Conservation (phyloP, 2,329 filamentous ascomycete genomes). For the Apiospora saccharicola region DNA sequence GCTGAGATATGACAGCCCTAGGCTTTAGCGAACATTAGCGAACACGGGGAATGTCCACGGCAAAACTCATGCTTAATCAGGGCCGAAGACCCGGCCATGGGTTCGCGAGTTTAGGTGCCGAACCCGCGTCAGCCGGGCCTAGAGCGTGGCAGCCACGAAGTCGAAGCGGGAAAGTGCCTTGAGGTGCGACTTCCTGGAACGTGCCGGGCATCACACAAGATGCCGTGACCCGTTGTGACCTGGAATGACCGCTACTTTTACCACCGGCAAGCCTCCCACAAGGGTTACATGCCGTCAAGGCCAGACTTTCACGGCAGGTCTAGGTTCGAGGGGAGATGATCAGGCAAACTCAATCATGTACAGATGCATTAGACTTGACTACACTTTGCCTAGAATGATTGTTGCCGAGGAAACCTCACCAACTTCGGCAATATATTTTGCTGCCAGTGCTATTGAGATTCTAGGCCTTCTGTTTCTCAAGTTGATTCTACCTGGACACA, state of each 20-base stretch:
- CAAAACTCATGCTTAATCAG: not conserved
- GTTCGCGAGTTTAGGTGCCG: not conserved
- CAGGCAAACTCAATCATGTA: not conserved
- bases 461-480: not conserved
- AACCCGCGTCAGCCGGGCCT: not conserved
- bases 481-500: not conserved
- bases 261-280: not conserved
- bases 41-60: not conserved
- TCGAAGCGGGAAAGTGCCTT: not conserved
- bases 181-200: not conserved
- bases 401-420: conserved; percentile 8
- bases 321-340: not conserved
- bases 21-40: too few species aligned
- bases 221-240: conserved; percentile 19
- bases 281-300: not conserved
- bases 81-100: not conserved
- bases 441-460: not conserved
- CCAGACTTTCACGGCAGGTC: not conserved
- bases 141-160: not conserved
- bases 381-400: not conserved
- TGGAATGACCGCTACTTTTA: not conserved
- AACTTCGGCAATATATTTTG: not conserved
- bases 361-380: not conserved
- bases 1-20: not conserved
- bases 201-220: conserved; percentile 16